These are phyloP conservation scores for Yamadazyma kanchanaburiensis DNA, from an alignment of 1,139 yeast species.

Conservation along the genomic window DNA sequence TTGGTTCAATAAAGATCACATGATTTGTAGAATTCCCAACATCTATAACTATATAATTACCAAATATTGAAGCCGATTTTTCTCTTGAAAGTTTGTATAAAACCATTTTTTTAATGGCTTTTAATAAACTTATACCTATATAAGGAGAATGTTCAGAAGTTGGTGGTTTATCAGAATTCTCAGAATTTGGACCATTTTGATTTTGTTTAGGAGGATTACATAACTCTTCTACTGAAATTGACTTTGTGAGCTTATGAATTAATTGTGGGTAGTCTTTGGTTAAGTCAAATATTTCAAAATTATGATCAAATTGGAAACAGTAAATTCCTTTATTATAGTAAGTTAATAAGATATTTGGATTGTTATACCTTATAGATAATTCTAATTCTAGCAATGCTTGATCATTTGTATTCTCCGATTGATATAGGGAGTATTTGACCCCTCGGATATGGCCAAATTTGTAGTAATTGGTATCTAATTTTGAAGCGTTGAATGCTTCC, in stretches of 20 bases:
- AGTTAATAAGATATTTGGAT: constrained; percentile 53
- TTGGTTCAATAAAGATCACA: constrained; percentile 53
- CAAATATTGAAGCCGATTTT: constrained; percentile 46
- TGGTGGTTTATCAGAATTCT: constrained; percentile 1
- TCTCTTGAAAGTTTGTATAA: constrained; percentile 42
- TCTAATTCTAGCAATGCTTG: constrained; percentile 57
- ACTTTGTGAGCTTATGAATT: constrained; percentile 25
- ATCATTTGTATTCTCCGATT: constrained; percentile 23
- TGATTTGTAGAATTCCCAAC: constrained; percentile 15
- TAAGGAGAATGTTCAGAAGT: constrained; percentile 30
- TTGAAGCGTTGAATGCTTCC: constrained; percentile 18
- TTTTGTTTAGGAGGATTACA: constrained; percentile 17
- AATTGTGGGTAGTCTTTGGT: constrained; percentile 31
- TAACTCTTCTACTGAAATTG: constrained; percentile 23
- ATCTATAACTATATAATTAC: constrained; percentile 44
- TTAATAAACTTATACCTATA: constrained; percentile 54
- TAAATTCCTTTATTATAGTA: constrained; percentile 62
- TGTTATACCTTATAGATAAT: constrained; percentile 47
- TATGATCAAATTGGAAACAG: constrained; percentile 47
- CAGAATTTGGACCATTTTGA: constrained; percentile 7
- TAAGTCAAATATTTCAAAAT: constrained; percentile 28
- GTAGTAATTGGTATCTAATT: constrained; percentile 36
- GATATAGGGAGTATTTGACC: constrained; percentile 25
- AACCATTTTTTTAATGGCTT: constrained; percentile 57
- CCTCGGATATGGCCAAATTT: constrained; percentile 37